Conservation (phyloP, 768 basidiomycete species). For the Trametes punicea region DNA sequence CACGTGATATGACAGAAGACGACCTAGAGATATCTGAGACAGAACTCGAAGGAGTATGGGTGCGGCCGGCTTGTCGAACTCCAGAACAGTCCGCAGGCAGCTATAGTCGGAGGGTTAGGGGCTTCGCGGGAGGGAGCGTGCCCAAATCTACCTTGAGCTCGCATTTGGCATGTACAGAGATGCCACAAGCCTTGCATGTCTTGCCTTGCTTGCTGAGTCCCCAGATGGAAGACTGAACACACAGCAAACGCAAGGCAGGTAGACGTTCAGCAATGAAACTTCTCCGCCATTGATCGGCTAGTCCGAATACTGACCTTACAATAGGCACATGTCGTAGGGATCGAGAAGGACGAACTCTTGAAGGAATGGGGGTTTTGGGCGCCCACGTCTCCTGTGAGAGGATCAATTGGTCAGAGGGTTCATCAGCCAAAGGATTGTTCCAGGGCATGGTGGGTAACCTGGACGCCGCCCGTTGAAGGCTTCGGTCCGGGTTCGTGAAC, state of each 20-base stretch:
- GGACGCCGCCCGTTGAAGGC: no score
- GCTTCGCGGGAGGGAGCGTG: neutral
- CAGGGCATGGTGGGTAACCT: no score
- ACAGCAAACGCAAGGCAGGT: neutral
- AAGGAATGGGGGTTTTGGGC: constrained; percentile 69
- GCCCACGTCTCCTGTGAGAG: constrained; percentile 67
- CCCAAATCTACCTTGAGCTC: constrained; percentile 65
- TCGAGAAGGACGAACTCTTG: constrained; percentile 83
- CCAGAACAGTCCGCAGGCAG: constrained; percentile 68
- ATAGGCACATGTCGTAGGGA: constrained; percentile 77
- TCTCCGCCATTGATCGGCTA: neutral
- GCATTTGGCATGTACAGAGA: constrained; percentile 82
- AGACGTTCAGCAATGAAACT: neutral
- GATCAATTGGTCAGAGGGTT: constrained; percentile 5
- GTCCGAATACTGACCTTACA: constrained; percentile 59
- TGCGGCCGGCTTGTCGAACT: constrained; percentile 25
- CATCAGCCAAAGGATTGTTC: neutral
- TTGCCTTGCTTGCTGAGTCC: constrained; percentile 85
- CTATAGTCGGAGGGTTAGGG: constrained; percentile 33
- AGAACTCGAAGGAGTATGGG: constrained; percentile 17
- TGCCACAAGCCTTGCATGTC: constrained; percentile 72
- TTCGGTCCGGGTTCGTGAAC: no score
- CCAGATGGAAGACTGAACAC: constrained; percentile 72
- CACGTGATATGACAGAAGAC: constrained; percentile 34
- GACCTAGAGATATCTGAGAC: constrained; percentile 26